These are phyloP conservation scores for Aurinia saxatilis DNA, from an alignment of 345 rosid species.

Conservation along the genomic window DNA sequence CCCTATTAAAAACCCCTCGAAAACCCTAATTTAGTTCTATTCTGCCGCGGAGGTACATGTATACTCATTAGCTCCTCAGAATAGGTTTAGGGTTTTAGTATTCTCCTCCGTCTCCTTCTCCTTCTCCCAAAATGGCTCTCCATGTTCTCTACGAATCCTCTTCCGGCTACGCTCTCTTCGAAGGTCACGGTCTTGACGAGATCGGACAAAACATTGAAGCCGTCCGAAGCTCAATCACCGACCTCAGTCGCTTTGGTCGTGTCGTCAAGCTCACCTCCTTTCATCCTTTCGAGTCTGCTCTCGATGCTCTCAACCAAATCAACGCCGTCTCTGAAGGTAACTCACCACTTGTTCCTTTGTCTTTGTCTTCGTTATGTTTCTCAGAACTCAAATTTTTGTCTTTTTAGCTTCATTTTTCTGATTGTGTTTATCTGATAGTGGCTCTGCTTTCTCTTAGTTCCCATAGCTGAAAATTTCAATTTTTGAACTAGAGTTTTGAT, in stretches of 20 bases:
- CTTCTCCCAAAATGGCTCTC: constrained; percentile 35
- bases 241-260: constrained; percentile 74
- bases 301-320: constrained; percentile 74
- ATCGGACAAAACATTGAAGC: constrained; percentile 86
- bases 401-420: neutral
- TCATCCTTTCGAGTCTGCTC: constrained; percentile 63
- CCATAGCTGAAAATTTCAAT: neutral
- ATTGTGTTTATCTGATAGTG: neutral
- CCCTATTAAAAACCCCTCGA: constrained; percentile 3
- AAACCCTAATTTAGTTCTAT: constrained; percentile 1
- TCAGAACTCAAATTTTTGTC: neutral
- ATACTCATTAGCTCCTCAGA: neutral
- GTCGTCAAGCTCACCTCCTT: constrained; percentile 77
- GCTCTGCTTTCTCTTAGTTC: neutral
- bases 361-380: too few relatives aligned
- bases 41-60: neutral
- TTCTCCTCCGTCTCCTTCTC: constrained; percentile 11
- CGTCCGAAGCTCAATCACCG: constrained; percentile 62
- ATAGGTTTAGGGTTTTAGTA: constrained; percentile 20
- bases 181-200: constrained; percentile 63
- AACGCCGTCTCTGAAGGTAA: constrained; percentile 89
- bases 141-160: constrained; percentile 63
- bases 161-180: constrained; percentile 61
- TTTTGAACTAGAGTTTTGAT: too few relatives aligned
- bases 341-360: too few relatives aligned